Percentiles rank a stretch among this genome's conserved stretches.
These are phyloP conservation scores for Heterobasidion parviporum DNA, from an alignment of 1,284 basidiomycete genomes.

Conservation along the genomic window DNA sequence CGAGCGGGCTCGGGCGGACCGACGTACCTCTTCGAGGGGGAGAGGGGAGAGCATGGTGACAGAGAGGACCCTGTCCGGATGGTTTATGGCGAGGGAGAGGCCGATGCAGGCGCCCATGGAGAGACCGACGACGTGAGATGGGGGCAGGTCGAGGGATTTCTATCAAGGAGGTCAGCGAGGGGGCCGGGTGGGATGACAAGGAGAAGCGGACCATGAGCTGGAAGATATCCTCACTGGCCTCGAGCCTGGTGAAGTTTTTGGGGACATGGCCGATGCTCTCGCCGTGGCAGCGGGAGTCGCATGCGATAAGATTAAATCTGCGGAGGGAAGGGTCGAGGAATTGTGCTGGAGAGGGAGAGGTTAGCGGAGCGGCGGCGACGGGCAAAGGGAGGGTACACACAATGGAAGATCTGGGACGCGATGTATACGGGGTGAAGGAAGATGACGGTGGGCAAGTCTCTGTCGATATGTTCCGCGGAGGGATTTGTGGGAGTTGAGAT, in stretches of 20 bases:
- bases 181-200: background rate
- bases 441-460: background rate
- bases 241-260: background rate
- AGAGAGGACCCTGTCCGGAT: background rate
- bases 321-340: background rate
- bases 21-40: background rate
- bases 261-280: background rate
- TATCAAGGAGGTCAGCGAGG: background rate
- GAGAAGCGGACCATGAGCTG: background rate
- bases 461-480: background rate
- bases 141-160: background rate
- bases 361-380: background rate
- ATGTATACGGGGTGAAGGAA: background rate
- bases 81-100: background rate
- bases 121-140: background rate
- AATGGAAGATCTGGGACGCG: background rate
- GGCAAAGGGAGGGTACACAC: background rate
- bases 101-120: background rate
- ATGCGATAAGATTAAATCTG: background rate
- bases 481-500: background rate
- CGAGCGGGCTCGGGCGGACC: background rate
- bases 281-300: background rate
- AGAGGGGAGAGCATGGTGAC: background rate
- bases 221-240: background rate
- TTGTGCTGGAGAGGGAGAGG: background rate